Base-by-base conservation (phyloP, 2,329 filamentous ascomycete species). In the Cladophialophora bantiana region DNA sequence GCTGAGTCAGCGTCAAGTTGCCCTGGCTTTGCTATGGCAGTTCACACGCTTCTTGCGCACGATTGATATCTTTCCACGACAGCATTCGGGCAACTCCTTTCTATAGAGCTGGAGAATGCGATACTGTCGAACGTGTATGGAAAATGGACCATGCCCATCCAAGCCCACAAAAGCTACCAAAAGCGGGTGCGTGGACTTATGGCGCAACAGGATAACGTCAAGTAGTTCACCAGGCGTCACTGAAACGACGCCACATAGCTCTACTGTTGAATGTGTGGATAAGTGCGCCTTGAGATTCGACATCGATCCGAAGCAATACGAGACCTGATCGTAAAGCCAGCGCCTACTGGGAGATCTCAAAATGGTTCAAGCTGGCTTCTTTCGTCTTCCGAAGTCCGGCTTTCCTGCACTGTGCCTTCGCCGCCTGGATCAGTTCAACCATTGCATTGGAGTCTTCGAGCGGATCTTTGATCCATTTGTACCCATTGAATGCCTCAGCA, bases 261-360 rank as follows among this genome's bases (percentile, higher is more conserved):
- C n/a, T 26, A 3, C 26, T 26, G 26, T 26, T 20, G 71, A 71
- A 34, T 72, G 70, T 61, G 66, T 68, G 26, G 71, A 73, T 34
- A 71, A 68, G 50, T 70, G 56, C 45, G 68, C 68, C 53, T 73
- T 70, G 70, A 66, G 71, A 34, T 35, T 56, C 53, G 10, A 20
- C n/a, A 32, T 13, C 31, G 26, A 56, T n/a, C 26, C 26, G 26
- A 26, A 26, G 26, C 26, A 26, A 26, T 26, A 3, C 26, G 26
- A 26, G 26, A 26, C 2, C 26, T 2, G 26, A 26, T 26, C 26
- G 26, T 26, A 26, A 26, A 26, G 26, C 3, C 26, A 3, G 26
- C 26, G 3, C 5, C 9, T 57, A 40, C 55, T 35, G 26, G 4
- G 55, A 35, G 26, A 40, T 42, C 26, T 57, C 35, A 13, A 32